A percentile compares a stretch with the other conserved stretches of the same genome.
These are phyloP conservation scores for Clavispora asparagi DNA, from an alignment of 805 yeast species.

Conservation along the genomic window DNA sequence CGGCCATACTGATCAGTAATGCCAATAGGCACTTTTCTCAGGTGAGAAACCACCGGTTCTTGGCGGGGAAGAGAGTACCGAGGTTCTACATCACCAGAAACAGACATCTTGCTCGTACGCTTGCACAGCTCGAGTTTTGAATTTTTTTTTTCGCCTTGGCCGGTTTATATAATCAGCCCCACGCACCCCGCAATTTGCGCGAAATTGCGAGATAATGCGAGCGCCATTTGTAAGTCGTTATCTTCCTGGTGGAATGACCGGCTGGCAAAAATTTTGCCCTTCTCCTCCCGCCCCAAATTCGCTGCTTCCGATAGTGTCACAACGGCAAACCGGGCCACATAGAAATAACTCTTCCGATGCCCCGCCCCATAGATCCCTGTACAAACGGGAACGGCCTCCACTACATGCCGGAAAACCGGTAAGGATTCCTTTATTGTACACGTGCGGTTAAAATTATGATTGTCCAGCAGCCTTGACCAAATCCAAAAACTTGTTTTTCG, in stretches of 20 bases:
- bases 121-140: background rate
- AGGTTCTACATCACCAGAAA: background rate
- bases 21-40: background rate
- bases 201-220: background rate
- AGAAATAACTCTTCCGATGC: too few species aligned
- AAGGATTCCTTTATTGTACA: background rate
- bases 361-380: too few species aligned
- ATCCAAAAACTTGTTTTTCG: constrained; percentile 86
- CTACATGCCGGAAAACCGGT: background rate
- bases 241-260: too few species aligned
- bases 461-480: constrained; percentile 77
- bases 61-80: background rate
- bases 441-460: background rate
- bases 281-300: too few species aligned
- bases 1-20: background rate
- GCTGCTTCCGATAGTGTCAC: too few species aligned
- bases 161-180: background rate
- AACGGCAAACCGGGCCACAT: too few species aligned
- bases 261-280: too few species aligned
- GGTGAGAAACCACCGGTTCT: background rate
- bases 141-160: background rate
- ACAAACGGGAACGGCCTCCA: too few species aligned
- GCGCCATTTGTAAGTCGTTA: background rate
- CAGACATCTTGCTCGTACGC: background rate
- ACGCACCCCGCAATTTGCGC: background rate